Evolutionary conservation across 495 filamentous ascomycete species (phyloP), one percentile per base, ranked within the genome.

Genomic region (Podospora sp.): DNA sequence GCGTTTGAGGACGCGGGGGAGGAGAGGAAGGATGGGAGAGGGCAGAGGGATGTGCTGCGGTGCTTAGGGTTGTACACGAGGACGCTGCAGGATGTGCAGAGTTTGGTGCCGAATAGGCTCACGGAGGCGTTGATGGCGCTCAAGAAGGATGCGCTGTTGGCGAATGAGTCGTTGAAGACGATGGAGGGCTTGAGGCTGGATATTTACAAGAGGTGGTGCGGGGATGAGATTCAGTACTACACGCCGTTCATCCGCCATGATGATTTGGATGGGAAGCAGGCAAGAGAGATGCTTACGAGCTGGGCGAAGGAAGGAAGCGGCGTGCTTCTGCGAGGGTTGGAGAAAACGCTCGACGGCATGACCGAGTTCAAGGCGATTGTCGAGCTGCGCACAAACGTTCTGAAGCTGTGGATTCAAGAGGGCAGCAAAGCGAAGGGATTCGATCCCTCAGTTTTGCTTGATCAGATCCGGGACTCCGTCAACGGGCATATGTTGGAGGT

Each of bases 191-290:
- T 97, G 9, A 85, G 91, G 40, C 78, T 99, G n/a, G 93, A 96
- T 71, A 75, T 95, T 36, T 87, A 94, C 69, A 88, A 87, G 61
- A 83, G 86, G 49, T 97, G 92, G 92, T 88, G 96, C 46, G 85
- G 91, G 6, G 87, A 92, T 14, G 92, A 96, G 60, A 90, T 97
- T 33, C 85, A 84, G 33, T 91, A 90, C 60, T 98, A 96, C 77
- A 96, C 89, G 0, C 96, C 95, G 0, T 97, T 92, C 81, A 91
- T 97, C 57, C 88, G 92, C 33, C 86, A 96, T 68, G 93, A 94
- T 64, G 92, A 96, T 68, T 75, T 96, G 27, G 85, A 88, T 25
- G 85, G 84, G 25, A 68, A 79, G 20, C 86, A 92, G 65, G 89
- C 89, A 0, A 82, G 85, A 27, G 85, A 88, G 58, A 84, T 87